Evolutionary conservation across 176 grass and related monocot species (phyloP).

Genomic region (Aegilops bicornis): DNA sequence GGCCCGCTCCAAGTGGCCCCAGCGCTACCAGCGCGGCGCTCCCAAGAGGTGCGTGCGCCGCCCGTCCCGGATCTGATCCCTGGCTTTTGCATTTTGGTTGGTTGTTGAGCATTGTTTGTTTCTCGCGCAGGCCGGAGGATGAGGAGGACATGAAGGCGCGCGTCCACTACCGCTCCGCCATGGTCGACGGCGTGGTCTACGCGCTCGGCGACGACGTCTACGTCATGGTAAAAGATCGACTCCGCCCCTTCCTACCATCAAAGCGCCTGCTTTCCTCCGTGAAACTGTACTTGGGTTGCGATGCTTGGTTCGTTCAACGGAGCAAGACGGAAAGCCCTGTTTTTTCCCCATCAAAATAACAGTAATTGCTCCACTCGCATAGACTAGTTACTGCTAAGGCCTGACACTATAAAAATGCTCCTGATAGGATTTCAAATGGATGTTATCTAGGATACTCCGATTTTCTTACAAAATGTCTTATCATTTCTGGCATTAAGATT

Average conservation of each 20-base stretch:
- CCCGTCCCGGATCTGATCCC: not conserved
- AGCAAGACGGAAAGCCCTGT: too few relatives aligned
- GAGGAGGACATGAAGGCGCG: constrained; percentile 34
- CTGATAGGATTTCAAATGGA: not conserved
- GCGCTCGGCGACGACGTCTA: constrained; percentile 60
- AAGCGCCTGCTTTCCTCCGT: not conserved
- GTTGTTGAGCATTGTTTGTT: not conserved
- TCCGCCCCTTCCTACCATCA: not conserved
- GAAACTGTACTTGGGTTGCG: not conserved
- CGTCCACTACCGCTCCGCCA: constrained; percentile 53
- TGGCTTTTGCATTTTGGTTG: not conserved
- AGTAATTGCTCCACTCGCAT: not conserved
- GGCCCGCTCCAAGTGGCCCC: constrained; percentile 56
- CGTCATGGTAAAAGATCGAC: constrained; percentile 40
- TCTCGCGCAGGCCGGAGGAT: constrained; percentile 32
- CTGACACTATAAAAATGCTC: not conserved
- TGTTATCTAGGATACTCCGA: too few relatives aligned
- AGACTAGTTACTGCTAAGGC: not conserved
- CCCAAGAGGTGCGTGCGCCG: not conserved
- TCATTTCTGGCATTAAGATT: too few relatives aligned
- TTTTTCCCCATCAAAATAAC: too few relatives aligned
- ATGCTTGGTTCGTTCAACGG: too few relatives aligned
- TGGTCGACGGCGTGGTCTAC: constrained; percentile 54
- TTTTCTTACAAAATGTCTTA: not conserved
- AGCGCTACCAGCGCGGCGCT: constrained; percentile 40